Evolutionary conservation across 176 grass and related monocot species (phyloP).

Genomic region (Eremochloa ophiuroides): DNA sequence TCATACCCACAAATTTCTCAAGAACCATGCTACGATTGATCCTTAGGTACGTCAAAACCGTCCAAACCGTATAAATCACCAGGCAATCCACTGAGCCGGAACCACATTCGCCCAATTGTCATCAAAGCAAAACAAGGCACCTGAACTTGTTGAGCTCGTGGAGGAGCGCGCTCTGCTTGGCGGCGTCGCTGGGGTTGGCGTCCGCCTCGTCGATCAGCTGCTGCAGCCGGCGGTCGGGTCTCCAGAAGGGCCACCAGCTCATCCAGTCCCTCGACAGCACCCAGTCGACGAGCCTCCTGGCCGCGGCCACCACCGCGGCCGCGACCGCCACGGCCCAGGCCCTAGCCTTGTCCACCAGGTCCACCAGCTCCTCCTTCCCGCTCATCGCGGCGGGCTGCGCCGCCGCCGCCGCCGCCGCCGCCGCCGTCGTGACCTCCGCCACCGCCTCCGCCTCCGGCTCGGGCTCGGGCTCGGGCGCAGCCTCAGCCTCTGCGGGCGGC

Average conservation of each 20-base stretch:
- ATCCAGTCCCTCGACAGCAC: constrained; percentile 63
- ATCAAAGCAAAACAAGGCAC: constrained; percentile 12
- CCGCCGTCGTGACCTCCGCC: background rate
- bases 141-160: constrained; percentile 93
- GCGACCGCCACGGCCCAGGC: constrained; percentile 40
- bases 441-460: background rate
- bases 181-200: constrained; percentile 70
- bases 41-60: background rate
- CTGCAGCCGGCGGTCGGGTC: constrained; percentile 56
- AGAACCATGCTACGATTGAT: background rate
- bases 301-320: constrained; percentile 32
- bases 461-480: background rate
- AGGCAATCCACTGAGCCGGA: background rate
- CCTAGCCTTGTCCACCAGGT: constrained; percentile 38
- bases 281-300: constrained; percentile 49
- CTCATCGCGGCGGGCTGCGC: background rate
- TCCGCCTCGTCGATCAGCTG: constrained; percentile 80
- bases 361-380: constrained; percentile 47
- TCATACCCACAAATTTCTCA: background rate
- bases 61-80: background rate
- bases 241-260: constrained; percentile 93
- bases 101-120: constrained; percentile 20
- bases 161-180: constrained; percentile 76
- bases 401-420: background rate
- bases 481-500: background rate